These are phyloP conservation scores for Leccinum ponderosum DNA, from an alignment of 1,284 basidiomycete species.

Conservation along the genomic window DNA sequence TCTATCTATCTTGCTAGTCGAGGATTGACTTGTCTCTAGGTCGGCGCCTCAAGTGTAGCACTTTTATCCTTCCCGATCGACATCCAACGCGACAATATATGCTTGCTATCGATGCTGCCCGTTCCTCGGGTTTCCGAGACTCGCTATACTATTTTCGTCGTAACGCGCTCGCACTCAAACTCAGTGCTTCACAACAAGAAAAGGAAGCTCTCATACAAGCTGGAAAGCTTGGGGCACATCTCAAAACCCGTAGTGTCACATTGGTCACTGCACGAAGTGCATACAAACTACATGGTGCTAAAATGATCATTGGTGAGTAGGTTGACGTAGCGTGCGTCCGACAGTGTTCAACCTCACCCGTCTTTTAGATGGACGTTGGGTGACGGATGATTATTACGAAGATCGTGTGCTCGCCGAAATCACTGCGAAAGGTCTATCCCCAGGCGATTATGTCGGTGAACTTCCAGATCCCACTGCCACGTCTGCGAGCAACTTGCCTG, in stretches of 20 bases:
- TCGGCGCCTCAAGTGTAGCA: slow-evolving; percentile 85
- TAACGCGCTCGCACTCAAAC: slow-evolving; percentile 87
- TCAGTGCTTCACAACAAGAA: slow-evolving; percentile 83
- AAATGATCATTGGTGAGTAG: slow-evolving; percentile 78
- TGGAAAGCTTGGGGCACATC: slow-evolving; percentile 85
- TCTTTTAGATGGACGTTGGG: slow-evolving; percentile 79
- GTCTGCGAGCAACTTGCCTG: slow-evolving; percentile 42
- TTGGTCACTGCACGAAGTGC: slow-evolving; percentile 91
- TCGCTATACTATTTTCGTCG: slow-evolving; percentile 96
- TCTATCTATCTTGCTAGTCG: not conserved
- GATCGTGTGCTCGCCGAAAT: slow-evolving; percentile 75
- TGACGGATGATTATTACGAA: slow-evolving; percentile 96
- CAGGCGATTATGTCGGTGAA: slow-evolving; percentile 78
- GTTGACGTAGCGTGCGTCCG: not conserved
- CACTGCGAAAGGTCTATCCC: slow-evolving; percentile 66
- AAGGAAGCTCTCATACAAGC: slow-evolving; percentile 90
- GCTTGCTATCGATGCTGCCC: slow-evolving; percentile 95
- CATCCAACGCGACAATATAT: slow-evolving; percentile 88
- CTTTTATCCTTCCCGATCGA: slow-evolving; percentile 81
- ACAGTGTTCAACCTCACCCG: not conserved
- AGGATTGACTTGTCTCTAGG: slow-evolving; percentile 44
- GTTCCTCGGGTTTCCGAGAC: slow-evolving; percentile 94
- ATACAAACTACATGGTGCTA: slow-evolving; percentile 93
- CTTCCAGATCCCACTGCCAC: slow-evolving; percentile 64
- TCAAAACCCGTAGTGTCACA: slow-evolving; percentile 91